phyloP scores from a whole-genome alignment of 768 basidiomycete species.

The Mrakia gelida region DNA sequence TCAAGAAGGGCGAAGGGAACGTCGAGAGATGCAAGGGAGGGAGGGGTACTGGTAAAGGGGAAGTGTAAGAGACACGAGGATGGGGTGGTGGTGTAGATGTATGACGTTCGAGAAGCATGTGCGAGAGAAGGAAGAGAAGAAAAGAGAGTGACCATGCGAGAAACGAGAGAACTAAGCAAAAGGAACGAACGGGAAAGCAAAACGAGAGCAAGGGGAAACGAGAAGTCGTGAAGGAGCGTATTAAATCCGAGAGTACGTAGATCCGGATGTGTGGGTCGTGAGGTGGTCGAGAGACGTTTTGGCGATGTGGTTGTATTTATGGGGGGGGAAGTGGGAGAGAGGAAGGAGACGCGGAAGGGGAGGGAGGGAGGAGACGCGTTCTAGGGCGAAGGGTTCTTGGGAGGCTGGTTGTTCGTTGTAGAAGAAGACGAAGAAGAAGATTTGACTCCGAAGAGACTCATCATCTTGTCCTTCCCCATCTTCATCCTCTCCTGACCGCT shows the following conservation, averaged over 20 bases:
- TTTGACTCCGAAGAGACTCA: conserved; percentile 21
- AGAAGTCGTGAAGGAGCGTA: no score
- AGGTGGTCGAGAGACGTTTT: neutral
- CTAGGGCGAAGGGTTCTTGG: neutral
- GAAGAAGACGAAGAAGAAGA: neutral
- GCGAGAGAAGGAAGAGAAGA: neutral
- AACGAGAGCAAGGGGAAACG: neutral
- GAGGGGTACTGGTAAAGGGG: neutral
- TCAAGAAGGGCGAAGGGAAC: neutral
- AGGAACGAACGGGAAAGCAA: neutral
- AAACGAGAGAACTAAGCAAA: conserved; percentile 3
- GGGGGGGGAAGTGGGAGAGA: neutral
- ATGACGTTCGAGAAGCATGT: neutral
- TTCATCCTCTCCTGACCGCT: conserved; percentile 12
- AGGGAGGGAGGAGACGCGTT: neutral
- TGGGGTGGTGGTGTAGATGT: neutral
- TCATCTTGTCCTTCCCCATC: conserved; percentile 25
- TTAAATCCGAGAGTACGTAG: no score
- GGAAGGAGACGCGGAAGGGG: neutral
- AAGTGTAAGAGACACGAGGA: neutral
- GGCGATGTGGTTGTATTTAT: neutral
- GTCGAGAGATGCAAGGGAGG: neutral
- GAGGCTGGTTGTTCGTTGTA: neutral
- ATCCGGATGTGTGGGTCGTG: neutral
- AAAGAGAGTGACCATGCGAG: neutral